These are phyloP conservation scores for Pythium volutum DNA, from an alignment of 352 stramenopile genomes.

Conservation along the genomic window DNA sequence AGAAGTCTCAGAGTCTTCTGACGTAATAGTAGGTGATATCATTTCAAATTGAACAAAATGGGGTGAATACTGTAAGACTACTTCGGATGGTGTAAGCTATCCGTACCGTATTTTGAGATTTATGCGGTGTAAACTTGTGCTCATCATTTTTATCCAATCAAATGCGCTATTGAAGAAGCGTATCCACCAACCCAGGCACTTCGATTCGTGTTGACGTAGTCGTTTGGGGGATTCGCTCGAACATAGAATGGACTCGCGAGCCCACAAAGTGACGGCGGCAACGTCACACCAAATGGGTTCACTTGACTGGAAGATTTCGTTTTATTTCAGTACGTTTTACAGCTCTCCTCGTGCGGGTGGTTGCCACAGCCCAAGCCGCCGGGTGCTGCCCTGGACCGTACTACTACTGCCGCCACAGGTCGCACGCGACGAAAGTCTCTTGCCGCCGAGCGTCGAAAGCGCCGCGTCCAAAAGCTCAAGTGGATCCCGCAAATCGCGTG, in stretches of 20 bases:
- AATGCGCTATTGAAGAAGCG: not conserved
- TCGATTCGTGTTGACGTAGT: constrained; percentile 13
- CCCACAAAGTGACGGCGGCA: constrained; percentile 18
- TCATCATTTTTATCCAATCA: constrained; percentile 1
- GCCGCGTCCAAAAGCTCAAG: constrained; percentile 21
- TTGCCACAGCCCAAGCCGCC: not conserved
- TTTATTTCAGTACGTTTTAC: constrained; percentile 5
- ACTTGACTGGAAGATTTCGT: not conserved
- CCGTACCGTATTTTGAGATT: constrained; percentile 7
- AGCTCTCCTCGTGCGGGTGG: too few relatives aligned
- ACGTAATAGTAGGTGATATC: not conserved
- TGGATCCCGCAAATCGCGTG: constrained; percentile 14
- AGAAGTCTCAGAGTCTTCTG: not conserved
- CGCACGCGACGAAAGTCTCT: constrained; percentile 1
- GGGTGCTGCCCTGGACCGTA: constrained; percentile 1
- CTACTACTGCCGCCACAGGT: not conserved
- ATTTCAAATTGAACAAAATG: not conserved
- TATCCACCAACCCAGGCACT: constrained; percentile 7
- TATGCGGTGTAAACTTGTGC: not conserved
- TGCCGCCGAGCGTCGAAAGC: constrained; percentile 8
- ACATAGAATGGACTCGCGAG: constrained; percentile 10
- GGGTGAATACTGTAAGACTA: not conserved
- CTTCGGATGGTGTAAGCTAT: not conserved
- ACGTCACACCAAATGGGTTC: constrained; percentile 27
- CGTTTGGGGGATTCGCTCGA: not conserved